These are phyloP conservation scores for Pseudocercospora macadamiae DNA, from an alignment of 2,329 filamentous ascomycete genomes.

Conservation along the genomic window DNA sequence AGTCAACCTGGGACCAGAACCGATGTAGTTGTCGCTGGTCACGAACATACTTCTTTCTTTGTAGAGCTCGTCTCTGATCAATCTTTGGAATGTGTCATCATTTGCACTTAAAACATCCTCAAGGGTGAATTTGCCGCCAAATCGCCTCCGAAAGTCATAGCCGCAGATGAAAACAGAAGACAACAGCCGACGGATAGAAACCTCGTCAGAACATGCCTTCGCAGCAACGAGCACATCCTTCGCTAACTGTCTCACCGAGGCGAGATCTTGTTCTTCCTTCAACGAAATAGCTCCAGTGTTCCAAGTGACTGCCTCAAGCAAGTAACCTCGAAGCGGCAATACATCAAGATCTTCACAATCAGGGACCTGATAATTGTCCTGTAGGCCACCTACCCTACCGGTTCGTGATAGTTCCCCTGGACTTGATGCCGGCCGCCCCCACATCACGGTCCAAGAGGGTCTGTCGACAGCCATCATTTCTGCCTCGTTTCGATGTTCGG, in stretches of 20 bases:
- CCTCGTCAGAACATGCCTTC: too few species aligned
- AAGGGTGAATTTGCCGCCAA: not conserved
- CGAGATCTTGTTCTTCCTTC: not conserved
- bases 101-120: not conserved
- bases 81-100: not conserved
- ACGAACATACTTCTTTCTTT: not conserved
- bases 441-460: not conserved
- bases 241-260: not conserved
- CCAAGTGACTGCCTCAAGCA: not conserved
- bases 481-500: not conserved
- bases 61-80: too few species aligned
- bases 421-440: not conserved
- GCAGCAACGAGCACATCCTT: not conserved
- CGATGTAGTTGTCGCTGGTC: not conserved
- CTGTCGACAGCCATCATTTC: not conserved
- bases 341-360: not conserved
- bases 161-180: not conserved
- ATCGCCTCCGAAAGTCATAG: not conserved
- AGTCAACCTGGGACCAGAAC: not conserved
- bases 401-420: not conserved
- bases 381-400: too few species aligned
- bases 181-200: too few species aligned
- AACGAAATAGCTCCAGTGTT: not conserved
- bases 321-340: not conserved
- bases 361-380: too few species aligned